phyloP scores from a whole-genome alignment of 345 rosid species.

The Eucalyptus marginata region DNA sequence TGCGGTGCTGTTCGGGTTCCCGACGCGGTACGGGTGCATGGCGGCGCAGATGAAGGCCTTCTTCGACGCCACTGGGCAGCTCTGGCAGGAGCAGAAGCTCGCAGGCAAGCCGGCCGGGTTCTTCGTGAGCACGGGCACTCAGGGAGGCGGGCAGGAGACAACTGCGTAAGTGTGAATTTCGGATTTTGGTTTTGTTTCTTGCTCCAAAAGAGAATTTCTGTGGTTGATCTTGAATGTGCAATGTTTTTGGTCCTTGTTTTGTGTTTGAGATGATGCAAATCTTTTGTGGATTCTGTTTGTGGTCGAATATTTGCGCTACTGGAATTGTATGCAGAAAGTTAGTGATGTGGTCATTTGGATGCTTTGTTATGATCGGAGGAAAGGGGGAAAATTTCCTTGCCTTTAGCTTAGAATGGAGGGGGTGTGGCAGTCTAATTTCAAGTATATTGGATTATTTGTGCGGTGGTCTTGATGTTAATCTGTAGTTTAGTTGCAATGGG shows the following conservation, averaged over 20 bases:
- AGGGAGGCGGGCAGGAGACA: conserved; percentile 91
- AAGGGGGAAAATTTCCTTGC: background rate
- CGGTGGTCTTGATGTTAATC: background rate
- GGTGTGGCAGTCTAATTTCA: background rate
- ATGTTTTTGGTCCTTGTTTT: background rate
- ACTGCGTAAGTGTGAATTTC: conserved; percentile 40
- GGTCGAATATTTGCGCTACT: background rate
- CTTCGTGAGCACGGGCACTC: conserved; percentile 64
- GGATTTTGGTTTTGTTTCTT: background rate
- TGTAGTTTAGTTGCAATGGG: background rate
- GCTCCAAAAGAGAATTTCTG: background rate
- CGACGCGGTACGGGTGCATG: conserved; percentile 62
- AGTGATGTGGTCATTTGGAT: background rate
- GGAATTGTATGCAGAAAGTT: background rate
- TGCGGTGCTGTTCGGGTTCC: conserved; percentile 60
- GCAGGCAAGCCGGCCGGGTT: conserved; percentile 87
- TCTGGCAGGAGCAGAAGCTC: conserved; percentile 58
- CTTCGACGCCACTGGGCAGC: conserved; percentile 37
- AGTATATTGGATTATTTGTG: background rate
- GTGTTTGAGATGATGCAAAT: background rate
- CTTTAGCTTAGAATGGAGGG: background rate
- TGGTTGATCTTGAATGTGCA: background rate
- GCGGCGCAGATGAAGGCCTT: conserved; percentile 69
- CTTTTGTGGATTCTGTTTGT: background rate
- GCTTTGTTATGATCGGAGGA: background rate